Evolutionary conservation across 495 filamentous ascomycete genomes (phyloP).

Genomic region (Letharia columbiana): DNA sequence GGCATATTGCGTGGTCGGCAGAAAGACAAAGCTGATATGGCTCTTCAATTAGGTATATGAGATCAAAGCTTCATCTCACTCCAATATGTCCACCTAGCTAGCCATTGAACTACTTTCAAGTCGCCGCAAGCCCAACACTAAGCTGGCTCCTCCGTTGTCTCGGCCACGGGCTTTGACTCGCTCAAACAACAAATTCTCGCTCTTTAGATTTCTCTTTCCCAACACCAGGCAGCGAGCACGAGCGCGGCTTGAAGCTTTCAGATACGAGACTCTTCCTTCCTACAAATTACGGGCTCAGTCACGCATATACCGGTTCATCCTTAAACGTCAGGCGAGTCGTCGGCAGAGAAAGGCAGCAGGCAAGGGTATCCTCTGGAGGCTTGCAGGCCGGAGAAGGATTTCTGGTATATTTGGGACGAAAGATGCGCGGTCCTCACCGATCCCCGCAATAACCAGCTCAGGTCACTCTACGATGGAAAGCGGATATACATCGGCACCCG

Average conservation of each 20-base stretch:
- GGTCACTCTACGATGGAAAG: constrained; percentile 19
- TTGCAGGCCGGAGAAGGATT: constrained; percentile 42
- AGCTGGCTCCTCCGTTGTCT: constrained; percentile 26
- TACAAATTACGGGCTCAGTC: constrained; percentile 62
- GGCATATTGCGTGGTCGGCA: background rate
- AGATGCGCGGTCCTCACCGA: constrained; percentile 22
- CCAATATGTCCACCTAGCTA: background rate
- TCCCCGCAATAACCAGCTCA: constrained; percentile 11
- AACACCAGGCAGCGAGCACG: constrained; percentile 50
- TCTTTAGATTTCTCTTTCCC: constrained; percentile 55
- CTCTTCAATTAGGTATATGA: background rate
- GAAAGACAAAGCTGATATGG: background rate
- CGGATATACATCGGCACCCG: constrained; percentile 35
- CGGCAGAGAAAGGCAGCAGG: constrained; percentile 35
- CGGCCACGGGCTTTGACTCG: constrained; percentile 18
- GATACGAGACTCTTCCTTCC: constrained; percentile 62
- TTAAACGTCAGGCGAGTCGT: constrained; percentile 51
- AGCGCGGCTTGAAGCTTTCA: constrained; percentile 55
- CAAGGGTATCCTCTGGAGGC: constrained; percentile 42
- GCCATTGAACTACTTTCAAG: background rate
- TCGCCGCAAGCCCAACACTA: constrained; percentile 5
- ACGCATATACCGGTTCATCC: constrained; percentile 63
- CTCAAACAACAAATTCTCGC: constrained; percentile 26
- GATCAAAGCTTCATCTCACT: background rate
- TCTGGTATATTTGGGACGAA: constrained; percentile 28